Evolutionary conservation across 2,329 filamentous ascomycete genomes (phyloP).

Genomic region (Exophiala sp.): DNA sequence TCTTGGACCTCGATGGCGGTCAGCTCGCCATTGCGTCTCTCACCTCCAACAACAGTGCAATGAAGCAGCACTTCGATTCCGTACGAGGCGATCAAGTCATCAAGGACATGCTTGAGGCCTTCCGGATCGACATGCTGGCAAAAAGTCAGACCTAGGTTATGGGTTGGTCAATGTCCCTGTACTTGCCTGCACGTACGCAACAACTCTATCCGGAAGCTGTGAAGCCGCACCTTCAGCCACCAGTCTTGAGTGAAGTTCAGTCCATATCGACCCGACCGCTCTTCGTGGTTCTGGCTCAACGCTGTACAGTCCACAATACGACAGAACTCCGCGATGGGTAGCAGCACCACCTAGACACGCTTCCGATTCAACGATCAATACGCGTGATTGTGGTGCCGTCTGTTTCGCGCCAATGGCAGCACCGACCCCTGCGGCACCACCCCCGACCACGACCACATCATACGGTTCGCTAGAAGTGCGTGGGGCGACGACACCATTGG

Average conservation of each 20-base stretch:
- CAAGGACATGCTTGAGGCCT: conserved; percentile 10
- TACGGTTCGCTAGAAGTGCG: background rate
- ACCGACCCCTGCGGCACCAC: conserved; percentile 10
- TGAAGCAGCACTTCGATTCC: conserved; percentile 11
- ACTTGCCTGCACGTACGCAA: conserved; percentile 11
- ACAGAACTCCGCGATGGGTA: conserved; percentile 11
- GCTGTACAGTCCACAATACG: conserved; percentile 10
- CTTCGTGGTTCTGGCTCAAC: conserved; percentile 8
- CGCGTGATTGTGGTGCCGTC: background rate
- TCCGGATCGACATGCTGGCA: conserved; percentile 7
- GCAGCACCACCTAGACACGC: conserved; percentile 11
- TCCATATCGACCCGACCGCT: conserved; percentile 7
- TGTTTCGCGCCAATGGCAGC: conserved; percentile 12
- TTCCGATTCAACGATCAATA: conserved; percentile 9
- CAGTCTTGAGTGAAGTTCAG: conserved; percentile 8
- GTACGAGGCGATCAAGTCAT: conserved; percentile 7
- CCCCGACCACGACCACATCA: conserved; percentile 12
- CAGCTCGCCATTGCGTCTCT: background rate
- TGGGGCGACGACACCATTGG: too few species aligned
- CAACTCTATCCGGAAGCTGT: conserved; percentile 4
- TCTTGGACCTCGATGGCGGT: conserved; percentile 10
- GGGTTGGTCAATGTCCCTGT: background rate
- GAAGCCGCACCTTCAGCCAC: conserved; percentile 3
- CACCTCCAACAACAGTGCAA: conserved; percentile 10
- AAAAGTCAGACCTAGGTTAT: background rate